Evolutionary conservation across 805 yeast genomes (phyloP).

Genomic region (Torulaspora delbrueckii): DNA sequence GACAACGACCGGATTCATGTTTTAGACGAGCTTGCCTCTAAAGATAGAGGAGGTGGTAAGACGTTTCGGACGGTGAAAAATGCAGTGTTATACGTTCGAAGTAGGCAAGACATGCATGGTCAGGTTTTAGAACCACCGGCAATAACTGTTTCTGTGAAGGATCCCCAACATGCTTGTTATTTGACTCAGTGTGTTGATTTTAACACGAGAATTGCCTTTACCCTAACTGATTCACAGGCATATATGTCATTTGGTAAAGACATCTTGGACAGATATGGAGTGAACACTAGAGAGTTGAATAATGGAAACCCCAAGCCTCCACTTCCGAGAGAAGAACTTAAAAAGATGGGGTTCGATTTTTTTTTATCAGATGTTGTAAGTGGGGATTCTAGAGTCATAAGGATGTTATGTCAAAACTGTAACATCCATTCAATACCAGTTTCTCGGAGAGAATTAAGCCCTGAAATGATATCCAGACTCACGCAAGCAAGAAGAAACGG

Average conservation of each 20-base stretch:
- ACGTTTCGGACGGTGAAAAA: conserved; percentile 33
- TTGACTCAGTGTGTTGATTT: conserved; percentile 54
- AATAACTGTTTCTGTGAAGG: conserved; percentile 53
- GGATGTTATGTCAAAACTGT: conserved; percentile 59
- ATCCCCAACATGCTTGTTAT: conserved; percentile 46
- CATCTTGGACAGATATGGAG: conserved; percentile 44
- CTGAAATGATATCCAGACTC: conserved; percentile 38
- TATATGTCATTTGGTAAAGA: conserved; percentile 43
- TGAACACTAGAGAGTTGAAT: conserved; percentile 52
- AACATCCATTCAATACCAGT: conserved; percentile 60
- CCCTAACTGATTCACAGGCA: conserved; percentile 50
- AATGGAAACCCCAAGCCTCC: conserved; percentile 19
- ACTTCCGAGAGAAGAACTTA: conserved; percentile 37
- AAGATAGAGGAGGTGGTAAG: conserved; percentile 9
- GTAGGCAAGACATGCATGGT: conserved; percentile 37
- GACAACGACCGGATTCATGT: conserved; percentile 50
- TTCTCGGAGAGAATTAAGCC: conserved; percentile 42
- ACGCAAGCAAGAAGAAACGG: conserved; percentile 39
- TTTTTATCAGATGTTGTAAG: conserved; percentile 61
- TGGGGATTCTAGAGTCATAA: conserved; percentile 69
- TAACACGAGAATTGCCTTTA: conserved; percentile 55
- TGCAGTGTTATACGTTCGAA: conserved; percentile 34
- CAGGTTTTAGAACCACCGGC: conserved; percentile 70
- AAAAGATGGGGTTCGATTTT: conserved; percentile 69
- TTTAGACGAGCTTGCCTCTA: conserved; percentile 34